These are phyloP conservation scores for Areca catechu DNA, from an alignment of 176 grass and related monocot genomes.

Conservation along the genomic window DNA sequence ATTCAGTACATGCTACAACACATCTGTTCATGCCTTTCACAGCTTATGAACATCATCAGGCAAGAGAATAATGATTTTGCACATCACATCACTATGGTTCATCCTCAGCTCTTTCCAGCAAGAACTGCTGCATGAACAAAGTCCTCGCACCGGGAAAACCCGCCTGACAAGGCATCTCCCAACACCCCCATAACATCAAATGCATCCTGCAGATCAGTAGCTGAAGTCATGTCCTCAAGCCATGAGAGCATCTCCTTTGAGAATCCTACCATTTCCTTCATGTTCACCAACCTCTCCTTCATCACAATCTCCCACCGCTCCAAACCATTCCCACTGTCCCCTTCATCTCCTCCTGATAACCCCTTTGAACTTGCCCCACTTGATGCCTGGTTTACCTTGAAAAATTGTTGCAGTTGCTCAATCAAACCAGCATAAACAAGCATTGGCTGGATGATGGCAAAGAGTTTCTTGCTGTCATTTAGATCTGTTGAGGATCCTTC, in stretches of 20 bases:
- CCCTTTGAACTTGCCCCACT: not conserved
- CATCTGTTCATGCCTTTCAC: too few species aligned
- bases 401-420: slow-evolving; percentile 80
- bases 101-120: slow-evolving; percentile 9
- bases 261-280: slow-evolving; percentile 74
- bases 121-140: slow-evolving; percentile 58
- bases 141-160: slow-evolving; percentile 55
- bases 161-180: slow-evolving; percentile 49
- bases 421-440: slow-evolving; percentile 87
- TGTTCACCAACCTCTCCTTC: slow-evolving; percentile 87
- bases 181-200: slow-evolving; percentile 78
- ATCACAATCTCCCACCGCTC: slow-evolving; percentile 69
- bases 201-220: slow-evolving; percentile 74
- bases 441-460: slow-evolving; percentile 67
- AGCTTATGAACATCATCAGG: too few species aligned
- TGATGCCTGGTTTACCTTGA: slow-evolving; percentile 57
- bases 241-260: slow-evolving; percentile 66
- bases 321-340: slow-evolving; percentile 5
- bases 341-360: slow-evolving; percentile 14
- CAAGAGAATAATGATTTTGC: too few species aligned
- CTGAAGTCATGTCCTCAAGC: slow-evolving; percentile 77
- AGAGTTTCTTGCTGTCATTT: slow-evolving; percentile 43
- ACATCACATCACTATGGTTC: not conserved
- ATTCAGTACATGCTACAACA: too few species aligned
- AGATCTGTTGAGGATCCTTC: slow-evolving; percentile 58